Evolutionary conservation across 1,284 basidiomycete species (phyloP), one percentile per base, ranked within the genome.

Genomic region (Cryptococcus sp.): DNA sequence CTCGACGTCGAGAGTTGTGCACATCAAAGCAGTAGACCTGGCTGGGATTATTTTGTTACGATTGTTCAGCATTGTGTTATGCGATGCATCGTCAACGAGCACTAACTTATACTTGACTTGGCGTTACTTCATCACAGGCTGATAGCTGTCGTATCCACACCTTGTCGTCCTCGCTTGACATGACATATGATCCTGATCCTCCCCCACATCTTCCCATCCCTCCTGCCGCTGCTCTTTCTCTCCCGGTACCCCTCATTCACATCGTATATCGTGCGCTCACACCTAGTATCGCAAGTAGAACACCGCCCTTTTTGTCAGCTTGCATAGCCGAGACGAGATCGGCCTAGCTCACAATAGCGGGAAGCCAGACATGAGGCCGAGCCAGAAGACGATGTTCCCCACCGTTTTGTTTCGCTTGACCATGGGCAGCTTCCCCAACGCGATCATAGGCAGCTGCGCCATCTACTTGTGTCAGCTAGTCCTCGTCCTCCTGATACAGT

Each of bases 331-430:
- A 11, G 40, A 31, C n/a, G n/a, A n/a, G n/a, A n/a, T n/a, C n/a
- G n/a, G n/a, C n/a, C n/a, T n/a, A 33, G 94, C 90, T 68, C 87
- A 95, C 42, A 97, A 79, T 53, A 97, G 69, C 0, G 93, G 94
- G 77, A 97, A 92, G 2, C 94, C 94, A 2, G 84, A 63, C 83
- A 77, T 73, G 18, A 81, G 64, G 1, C 91, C 92, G 19, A 91
- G 58, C 94, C 94, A 98, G 71, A 98, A 98, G 34, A 94, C 82
- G 53, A 93, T 72, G 63, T 79, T 78, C 14, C 76, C 78, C 3
- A 91, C 66, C 4, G 85, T 78, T 62, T 82, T 86, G 74, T 92
- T 91, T 53, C 80, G 76, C 68, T 83, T 85, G 61, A 95, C 82
- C 12, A 78, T 74, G 1, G 87, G 84, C 5, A 86, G 74, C 12